Percentiles rank a stretch among this genome's conserved stretches.
These are phyloP conservation scores for Meira nashicola DNA, from an alignment of 1,284 basidiomycete species.

Conservation along the genomic window DNA sequence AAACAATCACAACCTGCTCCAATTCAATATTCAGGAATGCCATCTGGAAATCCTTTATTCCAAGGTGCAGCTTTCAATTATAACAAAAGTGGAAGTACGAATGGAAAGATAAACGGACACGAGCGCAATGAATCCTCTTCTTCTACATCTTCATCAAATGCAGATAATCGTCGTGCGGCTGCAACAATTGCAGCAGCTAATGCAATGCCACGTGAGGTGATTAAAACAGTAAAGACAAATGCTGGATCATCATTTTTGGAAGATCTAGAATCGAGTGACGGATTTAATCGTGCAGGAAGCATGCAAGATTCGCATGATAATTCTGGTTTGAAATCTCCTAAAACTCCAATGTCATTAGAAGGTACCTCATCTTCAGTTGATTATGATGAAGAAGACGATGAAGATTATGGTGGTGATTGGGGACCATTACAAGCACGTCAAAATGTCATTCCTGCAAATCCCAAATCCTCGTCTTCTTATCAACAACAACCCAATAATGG, in stretches of 20 bases:
- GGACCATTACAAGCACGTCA: background rate
- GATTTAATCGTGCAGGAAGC: slow-evolving; percentile 5
- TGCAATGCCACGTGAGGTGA: slow-evolving; percentile 2
- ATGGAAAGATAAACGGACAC: no score
- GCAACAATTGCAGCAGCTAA: background rate
- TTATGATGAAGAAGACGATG: background rate
- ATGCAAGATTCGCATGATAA: background rate
- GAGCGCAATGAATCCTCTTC: no score
- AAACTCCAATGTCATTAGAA: no score
- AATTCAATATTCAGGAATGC: no score
- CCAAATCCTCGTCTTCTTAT: background rate
- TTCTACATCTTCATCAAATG: no score
- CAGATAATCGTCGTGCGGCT: background rate
- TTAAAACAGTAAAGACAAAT: background rate
- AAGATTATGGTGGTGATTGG: slow-evolving; percentile 1
- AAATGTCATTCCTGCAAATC: slow-evolving; percentile 1
- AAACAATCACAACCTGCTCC: no score
- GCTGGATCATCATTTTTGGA: slow-evolving; percentile 20
- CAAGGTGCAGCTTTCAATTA: no score
- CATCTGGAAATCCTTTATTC: no score
- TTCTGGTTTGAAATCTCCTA: background rate
- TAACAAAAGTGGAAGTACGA: no score
- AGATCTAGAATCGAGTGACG: slow-evolving; percentile 18
- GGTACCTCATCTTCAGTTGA: background rate
- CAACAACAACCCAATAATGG: background rate